Evolutionary conservation across 306 rosid species (phyloP), one percentile per base, ranked within the genome.

Genomic region (Quercus bicolor): DNA sequence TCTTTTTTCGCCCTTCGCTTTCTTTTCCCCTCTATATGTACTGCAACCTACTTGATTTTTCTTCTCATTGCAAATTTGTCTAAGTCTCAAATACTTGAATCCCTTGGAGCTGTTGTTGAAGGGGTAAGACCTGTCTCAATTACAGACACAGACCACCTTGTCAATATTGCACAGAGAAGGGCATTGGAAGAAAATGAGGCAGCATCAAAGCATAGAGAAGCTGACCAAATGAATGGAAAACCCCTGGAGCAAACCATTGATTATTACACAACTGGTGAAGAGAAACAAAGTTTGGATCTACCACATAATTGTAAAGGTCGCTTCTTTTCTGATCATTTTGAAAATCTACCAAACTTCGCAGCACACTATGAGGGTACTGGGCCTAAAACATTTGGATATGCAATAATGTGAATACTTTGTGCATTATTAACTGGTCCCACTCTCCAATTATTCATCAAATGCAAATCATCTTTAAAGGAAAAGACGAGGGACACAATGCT

Each of bases 81-180:
- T 33, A 87, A 95, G 98, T 90, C 98, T 83, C 92, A 91, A 83
- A 92, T 87, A 70, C 69, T 95, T 77, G 97, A 92, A 86, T 89
- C 96, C 31, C 86, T 95, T 52, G 97, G 97, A 76, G 98, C 94
- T 52, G 87, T 88, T 55, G 98, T 95, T 75, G 98, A 95, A 89
- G 91, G 98, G 81, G 98, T 90, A 28, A 82, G 98, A 23, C 98
- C 97, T 1, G 98, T 95, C 60, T 92, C 98, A 74, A 95, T 95
- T 62, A 91, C 98, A 28, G 97, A 31, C 33, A 84, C 82, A 71
- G 97, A 95, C 75, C 98, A 95, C 87, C 93, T 75, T 72, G 99
- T 95, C 70, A 93, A 95, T 76, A 81, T 95, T 76, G 99, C 98
- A 11, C 85, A 91, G 78, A 83, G 87, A 77, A 86, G 97, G 45